A percentile compares a stretch with the other conserved stretches of the same genome.
These are phyloP conservation scores for Ascochyta clinopodiicola DNA, from an alignment of 2,329 filamentous ascomycete genomes.

Conservation along the genomic window DNA sequence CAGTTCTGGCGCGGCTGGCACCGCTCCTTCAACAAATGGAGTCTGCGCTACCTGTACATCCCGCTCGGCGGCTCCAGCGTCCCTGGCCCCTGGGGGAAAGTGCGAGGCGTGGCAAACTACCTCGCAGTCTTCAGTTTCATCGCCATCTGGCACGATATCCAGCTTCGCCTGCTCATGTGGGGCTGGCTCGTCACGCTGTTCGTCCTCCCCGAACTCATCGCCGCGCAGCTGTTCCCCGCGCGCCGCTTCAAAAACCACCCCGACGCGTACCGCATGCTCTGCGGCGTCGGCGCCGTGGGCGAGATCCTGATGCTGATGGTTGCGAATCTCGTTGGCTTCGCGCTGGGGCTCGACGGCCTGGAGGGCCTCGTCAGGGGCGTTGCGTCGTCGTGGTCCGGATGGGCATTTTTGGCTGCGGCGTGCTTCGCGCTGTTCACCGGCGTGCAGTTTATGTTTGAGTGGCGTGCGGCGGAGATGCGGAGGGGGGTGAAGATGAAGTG, in stretches of 20 bases:
- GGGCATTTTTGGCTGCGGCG: constrained; percentile 74
- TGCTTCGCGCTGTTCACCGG: constrained; percentile 81
- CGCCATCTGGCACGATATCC: constrained; percentile 96
- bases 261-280: constrained; percentile 78
- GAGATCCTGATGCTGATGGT: constrained; percentile 96
- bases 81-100: constrained; percentile 51
- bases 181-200: constrained; percentile 96
- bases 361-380: constrained; percentile 78
- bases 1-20: constrained; percentile 98
- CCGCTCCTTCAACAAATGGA: constrained; percentile 92
- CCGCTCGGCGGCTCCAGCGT: constrained; percentile 76
- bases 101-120: constrained; percentile 74
- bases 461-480: constrained; percentile 82
- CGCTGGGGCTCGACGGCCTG: constrained; percentile 86
- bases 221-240: constrained; percentile 73
- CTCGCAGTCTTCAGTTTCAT: constrained; percentile 93
- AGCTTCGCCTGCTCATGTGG: constrained; percentile 89
- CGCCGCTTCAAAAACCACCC: constrained; percentile 73
- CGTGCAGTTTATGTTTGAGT: constrained; percentile 95
- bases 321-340: constrained; percentile 94
- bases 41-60: constrained; percentile 91
- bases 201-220: constrained; percentile 85
- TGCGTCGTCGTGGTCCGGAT: constrained; percentile 75
- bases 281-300: constrained; percentile 77
- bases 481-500: constrained; percentile 85